Base-by-base conservation (phyloP, 1,139 yeast genomes). In the Geotrichum klebahnii region DNA sequence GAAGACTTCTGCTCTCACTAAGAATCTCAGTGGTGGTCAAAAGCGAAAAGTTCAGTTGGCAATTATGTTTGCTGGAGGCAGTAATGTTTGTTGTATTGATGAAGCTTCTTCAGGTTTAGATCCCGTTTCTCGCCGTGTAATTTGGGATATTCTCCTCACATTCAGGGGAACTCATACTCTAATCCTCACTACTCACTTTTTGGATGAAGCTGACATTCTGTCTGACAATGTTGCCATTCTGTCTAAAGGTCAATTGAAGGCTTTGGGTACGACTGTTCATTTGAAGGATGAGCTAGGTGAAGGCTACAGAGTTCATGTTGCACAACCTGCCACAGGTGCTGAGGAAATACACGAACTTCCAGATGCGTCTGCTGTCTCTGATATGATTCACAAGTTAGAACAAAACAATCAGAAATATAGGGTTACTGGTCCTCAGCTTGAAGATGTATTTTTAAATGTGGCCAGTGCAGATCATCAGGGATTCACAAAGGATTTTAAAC, bases 31-130 rank as follows among this genome's bases (percentile, higher is more conserved):
- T 44, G 97, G 97, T 54, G 97, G 96, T 42, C 96, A 88, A 69
- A 88, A 87, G 70, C 92, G 96, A 1, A 82, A 96, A 71, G 74
- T 89, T 48, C 86, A 95, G 3, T 76, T 89, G 52, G 96, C 96
- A 0, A 59, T 68, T 32, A 66, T 67, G 64, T 63, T 68, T 57
- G 63, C 63, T 23, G 72, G 72, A 14, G 68, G 66, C 4, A 62
- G 68, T 35, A 60, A 64, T 43, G 61, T 68, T 2, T 68, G 71
- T 52, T 67, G 70, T 46, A 61, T 68, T 34, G 72, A 68, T 50
- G 72, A 68, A 47, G 72, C 67, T 3, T 66, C 70, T 8, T 68
- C 72, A 9, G 72, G 72, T 1, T 54, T 68, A 28, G 72, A 68
- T 57, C 72, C 72, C 1, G 53, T 68, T 4, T 64, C 69, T 40